phyloP scores from a whole-genome alignment of 78 protist genomes.

The slime mould (Dictyostelium discoideum) region DNA sequence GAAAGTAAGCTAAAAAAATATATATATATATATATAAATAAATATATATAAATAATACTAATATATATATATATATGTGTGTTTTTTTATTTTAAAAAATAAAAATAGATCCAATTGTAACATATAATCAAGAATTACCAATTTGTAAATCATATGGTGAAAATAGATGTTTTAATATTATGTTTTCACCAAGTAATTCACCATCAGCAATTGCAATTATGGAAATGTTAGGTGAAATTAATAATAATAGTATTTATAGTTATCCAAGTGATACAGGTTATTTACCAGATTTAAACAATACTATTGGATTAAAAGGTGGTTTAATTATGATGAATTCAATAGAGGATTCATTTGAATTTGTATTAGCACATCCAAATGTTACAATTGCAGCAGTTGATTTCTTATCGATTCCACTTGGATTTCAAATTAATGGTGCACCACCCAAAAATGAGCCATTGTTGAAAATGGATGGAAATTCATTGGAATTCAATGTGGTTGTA shows the following conservation, averaged over 20 bases:
- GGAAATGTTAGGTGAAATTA: neutral
- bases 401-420: neutral
- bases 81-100: too few relatives aligned
- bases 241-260: neutral
- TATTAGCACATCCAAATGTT: conserved; percentile 45
- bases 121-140: conserved; percentile 11
- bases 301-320: neutral
- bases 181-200: conserved; percentile 54
- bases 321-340: neutral
- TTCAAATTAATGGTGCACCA: neutral
- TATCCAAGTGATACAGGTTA: neutral
- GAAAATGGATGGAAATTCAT: neutral
- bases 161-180: conserved; percentile 50
- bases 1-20: conserved; percentile 5
- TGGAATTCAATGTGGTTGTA: neutral
- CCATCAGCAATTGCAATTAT: conserved; percentile 10
- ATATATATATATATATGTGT: too few relatives aligned
- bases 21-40: neutral
- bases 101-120: neutral
- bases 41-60: too few relatives aligned
- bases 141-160: conserved; percentile 31
- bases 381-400: conserved; percentile 44
- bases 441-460: neutral
- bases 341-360: neutral
- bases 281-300: conserved; percentile 9